Evolutionary conservation across 148 eudicot species (phyloP), one percentile per base, ranked within the genome.

Genomic region (Heliosperma pusillum): DNA sequence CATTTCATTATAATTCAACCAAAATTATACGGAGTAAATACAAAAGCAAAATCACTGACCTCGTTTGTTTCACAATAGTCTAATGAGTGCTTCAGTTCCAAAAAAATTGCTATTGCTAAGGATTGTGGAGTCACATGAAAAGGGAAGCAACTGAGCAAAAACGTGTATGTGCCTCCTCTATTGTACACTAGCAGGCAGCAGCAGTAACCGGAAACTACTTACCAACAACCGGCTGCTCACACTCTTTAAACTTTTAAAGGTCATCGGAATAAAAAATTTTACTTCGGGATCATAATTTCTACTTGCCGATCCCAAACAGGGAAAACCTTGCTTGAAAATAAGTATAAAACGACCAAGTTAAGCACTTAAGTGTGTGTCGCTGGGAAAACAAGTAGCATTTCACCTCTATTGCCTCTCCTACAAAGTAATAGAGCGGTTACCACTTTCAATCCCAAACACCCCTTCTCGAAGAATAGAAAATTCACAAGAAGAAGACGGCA

Each of bases 401-500:
- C 21, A 12, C 21, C 3, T 36, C 62, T 47, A 71, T 57, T 71
- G 62, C 56, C 50, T 61, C 65, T 69, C 44, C 29, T 59, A 29
- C 1, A 33, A 52, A 21, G 56, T 12, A 30, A 71, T n/a, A 21
- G 52, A 1, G 11, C n/a, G 70, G 60, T 60, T 29, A 19, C 33
- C 60, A 17, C 76, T 76, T 69, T 84, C 78, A 75, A 85, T 81
- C 20, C 98, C 98, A 56, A 85, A 83, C 53, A 93, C 81, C 65
- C 98, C 98, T 78, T 91, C 92, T 61, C 80, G 83, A 26, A 52
- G 63, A 29, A 93, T 87, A 25, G 76, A 82, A 78, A 80, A 91
- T 33, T 93, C 91, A 71, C 98, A 91, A 10, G 85, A 89, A 21
- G 92, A 88, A 11, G 80, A 79, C 3, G 98, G 94, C 85, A 93